Base-by-base conservation (phyloP, 2,329 filamentous ascomycete genomes). In the Alternaria alternata region DNA sequence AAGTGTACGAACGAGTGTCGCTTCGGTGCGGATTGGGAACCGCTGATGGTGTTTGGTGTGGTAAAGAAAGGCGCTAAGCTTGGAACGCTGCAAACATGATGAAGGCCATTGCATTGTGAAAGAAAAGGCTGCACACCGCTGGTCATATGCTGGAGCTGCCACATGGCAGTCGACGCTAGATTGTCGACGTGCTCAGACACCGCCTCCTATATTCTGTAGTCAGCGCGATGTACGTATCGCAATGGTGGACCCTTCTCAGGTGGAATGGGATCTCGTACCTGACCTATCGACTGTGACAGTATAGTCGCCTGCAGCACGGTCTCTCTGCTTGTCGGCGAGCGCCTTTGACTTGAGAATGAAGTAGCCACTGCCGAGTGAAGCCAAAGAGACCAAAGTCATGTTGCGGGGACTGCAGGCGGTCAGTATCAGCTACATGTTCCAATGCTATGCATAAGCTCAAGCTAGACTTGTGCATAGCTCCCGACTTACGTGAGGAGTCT, bases 241-340 rank as follows among this genome's bases (percentile, higher is more conserved):
- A 20, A 16, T 18, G 2, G 22, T 7, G 4, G 14, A 12, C 5
- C 2, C 30, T n/a, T 38, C 22, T 24, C 28, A 30, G 28, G 28
- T 30, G 28, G 11, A 9, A 11, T 11, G 39, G 12, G 7, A 18
- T 24, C n/a, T 41, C 47, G 24, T 54, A 77, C 76, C 76, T 20
- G 76, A 79, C 51, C 76, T 64, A 38, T 78, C 74, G 20, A 78
- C 75, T 14, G 71, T 65, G 14, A 79, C 76, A 18, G 70, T 75
- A 51, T 77, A 79, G 54, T 79, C 75, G 16, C 76, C 75, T 20
- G 52, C 64, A 11, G 62, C 60, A 39, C 67, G 68, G 41, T 76
- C 68, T 36, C 69, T 65, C 59, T 72, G 70, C 57, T 73, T 75
- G n/a, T 63, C 64, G 8, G 70, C 66, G 18, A 76, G 39, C 3